These are phyloP conservation scores for Periconia sp. DNA, from an alignment of 2,329 filamentous ascomycete species.

Conservation along the genomic window DNA sequence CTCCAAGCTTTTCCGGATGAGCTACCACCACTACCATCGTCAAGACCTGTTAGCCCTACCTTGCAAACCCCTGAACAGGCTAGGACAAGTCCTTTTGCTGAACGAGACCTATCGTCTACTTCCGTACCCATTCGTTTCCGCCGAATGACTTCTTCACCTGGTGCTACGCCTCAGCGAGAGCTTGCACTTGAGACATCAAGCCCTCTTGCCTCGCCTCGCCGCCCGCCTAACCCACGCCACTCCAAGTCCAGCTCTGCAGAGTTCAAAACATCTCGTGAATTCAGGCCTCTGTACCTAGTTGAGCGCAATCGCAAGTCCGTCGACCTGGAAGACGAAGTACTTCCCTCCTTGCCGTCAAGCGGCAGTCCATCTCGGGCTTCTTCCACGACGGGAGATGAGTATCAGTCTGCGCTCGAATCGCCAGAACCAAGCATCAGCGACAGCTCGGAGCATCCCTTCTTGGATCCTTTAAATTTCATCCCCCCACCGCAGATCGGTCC, in stretches of 20 bases:
- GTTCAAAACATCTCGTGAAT: conserved; percentile 62
- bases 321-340: conserved; percentile 40
- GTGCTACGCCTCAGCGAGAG: conserved; percentile 39
- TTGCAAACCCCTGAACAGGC: conserved; percentile 26
- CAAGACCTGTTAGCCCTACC: conserved; percentile 31
- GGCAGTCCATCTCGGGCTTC: conserved; percentile 39
- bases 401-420: conserved; percentile 48
- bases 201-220: conserved; percentile 46
- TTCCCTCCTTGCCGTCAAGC: conserved; percentile 57
- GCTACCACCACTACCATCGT: conserved; percentile 34
- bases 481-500: conserved; percentile 14
- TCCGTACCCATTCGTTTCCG: conserved; percentile 60
- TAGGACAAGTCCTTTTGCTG: conserved; percentile 16
- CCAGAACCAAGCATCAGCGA: conserved; percentile 31
- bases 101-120: conserved; percentile 45
- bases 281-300: conserved; percentile 80
- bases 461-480: conserved; percentile 24
- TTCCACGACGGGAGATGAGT: conserved; percentile 45
- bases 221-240: conserved; percentile 43
- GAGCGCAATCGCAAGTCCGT: conserved; percentile 57
- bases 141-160: conserved; percentile 48
- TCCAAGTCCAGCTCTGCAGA: conserved; percentile 54
- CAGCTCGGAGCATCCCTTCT: conserved; percentile 22
- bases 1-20: conserved; percentile 39
- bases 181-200: conserved; percentile 40